phyloP scores from a whole-genome alignment of 2,329 filamentous ascomycete species.

The Monascus ruber region DNA sequence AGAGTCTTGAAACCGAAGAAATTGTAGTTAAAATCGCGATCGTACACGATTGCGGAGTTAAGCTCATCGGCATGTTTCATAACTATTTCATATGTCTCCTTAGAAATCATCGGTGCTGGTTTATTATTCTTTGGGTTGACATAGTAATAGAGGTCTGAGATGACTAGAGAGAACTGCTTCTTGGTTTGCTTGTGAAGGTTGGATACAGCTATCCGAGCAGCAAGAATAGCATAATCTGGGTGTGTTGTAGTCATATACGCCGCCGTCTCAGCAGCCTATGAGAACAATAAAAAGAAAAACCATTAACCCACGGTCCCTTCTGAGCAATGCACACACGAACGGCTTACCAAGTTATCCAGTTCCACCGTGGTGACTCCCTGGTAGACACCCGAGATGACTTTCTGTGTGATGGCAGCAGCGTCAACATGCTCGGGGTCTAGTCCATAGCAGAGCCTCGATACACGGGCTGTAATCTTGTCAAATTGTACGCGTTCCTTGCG shows the following conservation, averaged over 20 bases:
- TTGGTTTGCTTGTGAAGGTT: constrained; percentile 99
- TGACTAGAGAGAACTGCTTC: constrained; percentile 97
- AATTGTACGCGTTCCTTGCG: constrained; percentile 99
- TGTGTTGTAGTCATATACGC: constrained; percentile 99
- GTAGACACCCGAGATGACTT: constrained; percentile 98
- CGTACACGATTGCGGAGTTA: constrained; percentile 97
- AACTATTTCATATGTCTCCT: constrained; percentile 80
- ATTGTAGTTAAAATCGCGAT: constrained; percentile 99
- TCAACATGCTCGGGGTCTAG: constrained; percentile 93
- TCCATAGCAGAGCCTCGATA: constrained; percentile 94
- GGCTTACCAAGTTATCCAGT: constrained; percentile 83
- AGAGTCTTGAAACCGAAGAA: constrained; percentile 99
- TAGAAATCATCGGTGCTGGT: constrained; percentile 85
- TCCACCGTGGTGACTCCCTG: constrained; percentile 94
- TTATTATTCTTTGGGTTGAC: constrained; percentile 85
- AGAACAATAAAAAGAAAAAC: constrained; percentile 7
- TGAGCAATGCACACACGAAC: background rate
- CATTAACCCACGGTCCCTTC: constrained; percentile 7
- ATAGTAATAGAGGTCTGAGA: constrained; percentile 89
- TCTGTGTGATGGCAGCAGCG: constrained; percentile 95
- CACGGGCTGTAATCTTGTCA: constrained; percentile 99
- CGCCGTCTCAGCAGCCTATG: constrained; percentile 89
- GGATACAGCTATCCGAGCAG: constrained; percentile 94
- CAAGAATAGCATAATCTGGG: constrained; percentile 96
- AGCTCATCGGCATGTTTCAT: constrained; percentile 95